These are phyloP conservation scores for Camellia granthamiana DNA, from an alignment of 148 eudicot genomes.

Conservation along the genomic window DNA sequence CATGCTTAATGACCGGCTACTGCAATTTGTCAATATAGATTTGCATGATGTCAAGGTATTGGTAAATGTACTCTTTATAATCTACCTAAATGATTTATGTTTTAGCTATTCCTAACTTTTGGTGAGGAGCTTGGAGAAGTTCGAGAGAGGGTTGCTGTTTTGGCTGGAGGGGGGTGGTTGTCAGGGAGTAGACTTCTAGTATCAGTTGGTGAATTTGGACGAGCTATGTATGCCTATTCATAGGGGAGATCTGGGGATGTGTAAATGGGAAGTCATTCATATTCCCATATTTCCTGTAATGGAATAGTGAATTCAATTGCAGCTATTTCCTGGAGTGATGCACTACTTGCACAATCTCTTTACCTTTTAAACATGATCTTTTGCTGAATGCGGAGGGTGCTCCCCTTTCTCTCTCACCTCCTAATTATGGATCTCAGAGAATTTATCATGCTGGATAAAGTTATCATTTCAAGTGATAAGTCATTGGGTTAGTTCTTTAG, in stretches of 20 bases:
- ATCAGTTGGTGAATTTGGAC: too few species aligned
- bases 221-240: too few species aligned
- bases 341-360: neutral
- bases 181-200: too few species aligned
- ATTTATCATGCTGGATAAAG: neutral
- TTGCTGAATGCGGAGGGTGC: neutral
- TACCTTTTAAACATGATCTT: neutral
- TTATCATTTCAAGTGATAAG: neutral
- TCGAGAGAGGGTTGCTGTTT: too few species aligned
- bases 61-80: too few species aligned
- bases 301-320: neutral
- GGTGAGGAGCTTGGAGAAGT: too few species aligned
- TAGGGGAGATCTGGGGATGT: too few species aligned
- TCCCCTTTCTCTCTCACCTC: neutral
- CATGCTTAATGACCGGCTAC: slow-evolving; percentile 84
- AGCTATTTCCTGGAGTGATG: neutral
- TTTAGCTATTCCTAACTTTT: too few species aligned
- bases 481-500: neutral
- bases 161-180: too few species aligned
- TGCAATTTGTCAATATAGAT: slow-evolving; percentile 89
- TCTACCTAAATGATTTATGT: too few species aligned
- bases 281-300: neutral
- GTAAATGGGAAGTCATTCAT: neutral
- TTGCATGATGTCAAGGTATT: slow-evolving; percentile 95
- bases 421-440: neutral